phyloP scores from a whole-genome alignment of 2,329 filamentous ascomycete genomes.

The Aureobasidium sp. region DNA sequence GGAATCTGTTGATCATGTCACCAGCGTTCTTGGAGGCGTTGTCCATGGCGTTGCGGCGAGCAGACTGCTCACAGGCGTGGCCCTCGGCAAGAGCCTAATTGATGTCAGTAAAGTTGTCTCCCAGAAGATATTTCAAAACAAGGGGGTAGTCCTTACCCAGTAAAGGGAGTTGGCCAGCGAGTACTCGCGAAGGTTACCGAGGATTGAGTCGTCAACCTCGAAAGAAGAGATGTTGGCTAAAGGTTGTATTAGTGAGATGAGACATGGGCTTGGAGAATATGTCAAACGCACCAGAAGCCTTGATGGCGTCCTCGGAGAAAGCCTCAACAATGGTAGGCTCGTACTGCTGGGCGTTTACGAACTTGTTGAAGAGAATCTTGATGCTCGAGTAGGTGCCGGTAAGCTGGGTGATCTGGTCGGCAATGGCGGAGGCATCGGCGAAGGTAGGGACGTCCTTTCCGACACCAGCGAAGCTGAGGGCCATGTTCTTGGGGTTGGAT shows the following conservation, averaged over 20 bases:
- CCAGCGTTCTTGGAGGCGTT: constrained; percentile 99
- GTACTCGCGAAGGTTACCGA: constrained; percentile 91
- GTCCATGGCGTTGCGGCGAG: constrained; percentile 99
- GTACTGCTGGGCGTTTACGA: constrained; percentile 90
- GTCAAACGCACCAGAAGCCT: constrained; percentile 64
- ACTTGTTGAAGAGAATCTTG: constrained; percentile 98
- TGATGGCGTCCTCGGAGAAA: constrained; percentile 92
- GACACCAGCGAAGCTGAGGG: constrained; percentile 79
- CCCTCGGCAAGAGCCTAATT: constrained; percentile 77
- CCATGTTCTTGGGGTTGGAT: constrained; percentile 73
- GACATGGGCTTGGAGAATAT: not conserved
- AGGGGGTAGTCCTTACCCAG: constrained; percentile 50
- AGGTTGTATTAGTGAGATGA: constrained; percentile 14
- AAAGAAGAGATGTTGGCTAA: constrained; percentile 92
- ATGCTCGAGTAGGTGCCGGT: constrained; percentile 68
- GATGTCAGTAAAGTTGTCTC: not conserved
- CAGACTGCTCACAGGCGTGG: constrained; percentile 97
- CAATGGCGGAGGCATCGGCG: constrained; percentile 86
- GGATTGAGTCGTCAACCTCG: constrained; percentile 85
- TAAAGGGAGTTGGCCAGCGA: constrained; percentile 91
- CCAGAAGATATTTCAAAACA: not conserved
- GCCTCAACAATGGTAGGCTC: constrained; percentile 77
- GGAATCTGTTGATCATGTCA: constrained; percentile 99
- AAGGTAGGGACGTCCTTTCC: constrained; percentile 97
- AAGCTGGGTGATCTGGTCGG: constrained; percentile 85